A percentile compares a stretch with the other conserved stretches of the same genome.
phyloP scores from a whole-genome alignment of 192 early-diverging fungal genomes.

The Backusella liffmaniae region DNA sequence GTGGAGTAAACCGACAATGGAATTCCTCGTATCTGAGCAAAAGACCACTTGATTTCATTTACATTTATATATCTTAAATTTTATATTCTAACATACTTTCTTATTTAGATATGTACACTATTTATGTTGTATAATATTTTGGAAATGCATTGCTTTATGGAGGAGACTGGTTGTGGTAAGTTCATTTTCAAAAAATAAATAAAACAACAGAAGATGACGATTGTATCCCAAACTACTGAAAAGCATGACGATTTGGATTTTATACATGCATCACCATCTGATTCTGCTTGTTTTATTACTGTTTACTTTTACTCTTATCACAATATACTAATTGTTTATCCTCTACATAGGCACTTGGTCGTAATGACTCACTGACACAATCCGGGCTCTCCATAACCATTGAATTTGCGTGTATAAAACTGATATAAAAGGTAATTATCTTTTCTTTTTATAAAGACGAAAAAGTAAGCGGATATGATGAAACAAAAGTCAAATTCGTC shows the following conservation, averaged over 20 bases:
- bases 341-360: background rate
- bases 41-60: background rate
- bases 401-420: background rate
- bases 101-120: background rate
- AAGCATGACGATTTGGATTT: constrained; percentile 22
- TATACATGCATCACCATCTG: constrained; percentile 31
- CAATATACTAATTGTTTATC: background rate
- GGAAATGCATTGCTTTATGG: background rate
- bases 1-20: constrained; percentile 16
- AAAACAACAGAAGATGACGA: constrained; percentile 15
- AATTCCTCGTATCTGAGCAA: constrained; percentile 22
- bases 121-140: background rate
- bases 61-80: background rate
- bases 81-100: background rate
- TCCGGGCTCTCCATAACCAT: no score
- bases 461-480: constrained; percentile 16
- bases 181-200: background rate
- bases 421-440: background rate
- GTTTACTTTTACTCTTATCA: background rate
- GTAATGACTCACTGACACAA: background rate
- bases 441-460: background rate
- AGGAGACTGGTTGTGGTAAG: background rate
- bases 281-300: constrained; percentile 1
- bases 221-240: constrained; percentile 19
- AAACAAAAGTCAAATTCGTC: constrained; percentile 15